Base-by-base conservation (phyloP, 305 asterid genomes). In the Rubia peregrina region DNA sequence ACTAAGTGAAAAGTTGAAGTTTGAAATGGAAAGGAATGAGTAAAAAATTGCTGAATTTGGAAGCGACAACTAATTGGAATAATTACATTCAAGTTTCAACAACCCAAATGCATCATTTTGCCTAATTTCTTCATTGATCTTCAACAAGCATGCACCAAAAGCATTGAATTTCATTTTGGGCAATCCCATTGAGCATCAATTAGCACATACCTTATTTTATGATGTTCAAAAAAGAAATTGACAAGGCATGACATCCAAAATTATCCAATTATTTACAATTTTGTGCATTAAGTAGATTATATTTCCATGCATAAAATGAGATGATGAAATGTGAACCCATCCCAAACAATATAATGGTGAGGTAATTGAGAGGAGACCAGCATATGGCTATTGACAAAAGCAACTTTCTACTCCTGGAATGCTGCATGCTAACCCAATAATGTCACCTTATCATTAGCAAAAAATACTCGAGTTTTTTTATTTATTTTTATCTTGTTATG, bases 381-480 rank as follows among this genome's bases (percentile, higher is more conserved):
- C 53, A 22, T 51, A 74, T 49, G 75, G 70, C 53, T 9, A 5
- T n/a, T 68, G 64, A 55, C 57, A 43, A 67, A 61, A 65, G 48
- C 59, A 49, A 30, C 38, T 60, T 57, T 66, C 60, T 68, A 55
- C 55, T 69, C 55, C 26, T 46, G 24, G 46, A 56, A 26, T 57
- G 62, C 62, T 51, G 59, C 59, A 51, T 51, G 59, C 21, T 17
- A 51, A 11, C 65, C 72, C 22, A 69, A 55, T 55, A 9, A 69
- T 53, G 51, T 67, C 76, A 42, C 64, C 53, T 73, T 41, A 38
- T 77, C 26, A 62, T 68, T 62, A 41, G 36, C 57, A 0, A 33
- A 33, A 67, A 67, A 24, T 16, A 48, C 42, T 46, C 16, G 48
- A 46, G 24, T 4, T 11, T 17, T 33, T 44, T 46, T 26, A 9